phyloP scores from a whole-genome alignment of 192 early-diverging fungal genomes.

The Powellomyces hirtus region DNA sequence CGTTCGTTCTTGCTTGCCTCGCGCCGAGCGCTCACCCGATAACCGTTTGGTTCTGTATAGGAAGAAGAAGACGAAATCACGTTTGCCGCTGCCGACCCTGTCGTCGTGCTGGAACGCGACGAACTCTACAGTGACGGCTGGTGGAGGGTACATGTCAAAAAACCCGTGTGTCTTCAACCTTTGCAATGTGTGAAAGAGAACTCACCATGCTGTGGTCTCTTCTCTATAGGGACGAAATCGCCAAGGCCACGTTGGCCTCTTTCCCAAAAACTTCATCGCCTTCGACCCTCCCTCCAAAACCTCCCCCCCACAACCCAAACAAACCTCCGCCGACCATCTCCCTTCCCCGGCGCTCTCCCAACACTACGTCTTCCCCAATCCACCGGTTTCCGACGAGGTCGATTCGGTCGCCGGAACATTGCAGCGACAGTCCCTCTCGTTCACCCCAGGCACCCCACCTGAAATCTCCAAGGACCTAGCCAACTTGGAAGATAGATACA shows the following conservation, averaged over 20 bases:
- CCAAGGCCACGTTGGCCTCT: constrained; percentile 68
- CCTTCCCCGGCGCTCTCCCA: neutral
- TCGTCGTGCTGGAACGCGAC: constrained; percentile 70
- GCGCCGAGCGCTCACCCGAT: neutral
- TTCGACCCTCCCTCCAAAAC: constrained; percentile 6
- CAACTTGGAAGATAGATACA: neutral
- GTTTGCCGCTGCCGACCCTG: constrained; percentile 62
- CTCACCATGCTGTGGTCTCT: neutral
- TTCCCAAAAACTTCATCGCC: constrained; percentile 68
- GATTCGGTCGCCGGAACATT: too few relatives aligned
- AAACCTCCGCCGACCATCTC: too few relatives aligned
- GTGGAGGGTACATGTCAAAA: constrained; percentile 49
- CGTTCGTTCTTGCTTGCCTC: neutral
- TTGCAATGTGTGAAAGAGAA: neutral
- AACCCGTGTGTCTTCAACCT: neutral
- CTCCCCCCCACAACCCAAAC: neutral
- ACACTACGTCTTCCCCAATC: neutral
- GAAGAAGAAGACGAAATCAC: constrained; percentile 70
- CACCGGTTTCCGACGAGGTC: too few relatives aligned
- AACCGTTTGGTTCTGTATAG: neutral
- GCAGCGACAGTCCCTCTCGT: too few relatives aligned
- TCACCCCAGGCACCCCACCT: neutral
- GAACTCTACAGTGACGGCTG: constrained; percentile 72
- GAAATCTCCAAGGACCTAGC: neutral
- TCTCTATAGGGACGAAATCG: constrained; percentile 59